Evolutionary conservation across 2,329 filamentous ascomycete species (phyloP).

Genomic region (Claviceps digitariae): DNA sequence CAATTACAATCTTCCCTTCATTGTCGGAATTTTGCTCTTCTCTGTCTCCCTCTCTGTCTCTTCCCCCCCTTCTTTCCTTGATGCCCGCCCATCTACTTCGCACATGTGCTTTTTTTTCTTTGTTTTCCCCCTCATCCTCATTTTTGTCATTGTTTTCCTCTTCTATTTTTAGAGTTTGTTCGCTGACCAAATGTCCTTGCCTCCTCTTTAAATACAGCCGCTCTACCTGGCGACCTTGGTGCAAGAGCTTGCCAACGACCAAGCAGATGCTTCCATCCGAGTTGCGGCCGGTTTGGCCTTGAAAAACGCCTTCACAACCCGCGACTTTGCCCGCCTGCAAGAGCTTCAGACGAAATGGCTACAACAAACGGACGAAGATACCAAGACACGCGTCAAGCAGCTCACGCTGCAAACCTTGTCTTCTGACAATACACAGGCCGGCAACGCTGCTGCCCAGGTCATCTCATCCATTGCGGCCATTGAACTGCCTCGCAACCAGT

Average conservation of each 20-base stretch:
- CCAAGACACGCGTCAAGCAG: slow-evolving; percentile 80
- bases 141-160: background rate
- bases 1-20: background rate
- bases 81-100: background rate
- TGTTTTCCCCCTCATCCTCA: background rate
- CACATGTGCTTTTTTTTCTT: background rate
- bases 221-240: slow-evolving; percentile 88
- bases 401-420: slow-evolving; percentile 77
- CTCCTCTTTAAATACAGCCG: slow-evolving; percentile 41
- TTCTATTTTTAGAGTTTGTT: background rate
- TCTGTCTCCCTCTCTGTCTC: background rate
- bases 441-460: slow-evolving; percentile 84
- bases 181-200: background rate
- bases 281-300: slow-evolving; percentile 89
- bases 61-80: background rate
- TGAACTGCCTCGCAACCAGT: slow-evolving; percentile 85
- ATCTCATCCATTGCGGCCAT: slow-evolving; percentile 90
- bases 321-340: slow-evolving; percentile 75
- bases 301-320: slow-evolving; percentile 95
- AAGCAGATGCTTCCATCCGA: slow-evolving; percentile 69
- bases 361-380: slow-evolving; percentile 62
- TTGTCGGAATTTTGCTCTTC: background rate
- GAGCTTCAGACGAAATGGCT: slow-evolving; percentile 93
- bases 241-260: slow-evolving; percentile 86
- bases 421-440: slow-evolving; percentile 68